Evolutionary conservation across 2,329 filamentous ascomycete genomes (phyloP).

Genomic region (Talaromyces atroroseus): DNA sequence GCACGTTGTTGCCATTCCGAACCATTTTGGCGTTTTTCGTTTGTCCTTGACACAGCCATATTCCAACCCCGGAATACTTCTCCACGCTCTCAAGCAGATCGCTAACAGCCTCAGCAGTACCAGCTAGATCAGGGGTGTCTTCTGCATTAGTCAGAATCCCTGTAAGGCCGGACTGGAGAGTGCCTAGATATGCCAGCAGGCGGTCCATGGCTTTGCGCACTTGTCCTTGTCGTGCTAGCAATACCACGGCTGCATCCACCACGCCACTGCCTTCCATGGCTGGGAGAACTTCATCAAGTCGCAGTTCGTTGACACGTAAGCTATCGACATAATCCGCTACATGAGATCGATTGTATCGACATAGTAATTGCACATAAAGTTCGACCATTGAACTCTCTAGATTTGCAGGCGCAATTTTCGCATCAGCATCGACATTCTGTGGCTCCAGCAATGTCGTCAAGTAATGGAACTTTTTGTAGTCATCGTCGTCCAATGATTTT

Average conservation of each 20-base stretch:
- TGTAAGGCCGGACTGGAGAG: constrained; percentile 70
- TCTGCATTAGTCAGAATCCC: constrained; percentile 62
- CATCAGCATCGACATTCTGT: constrained; percentile 31
- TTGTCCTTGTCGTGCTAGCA: constrained; percentile 85
- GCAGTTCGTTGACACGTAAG: constrained; percentile 70
- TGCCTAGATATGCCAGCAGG: constrained; percentile 72
- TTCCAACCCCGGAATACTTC: constrained; percentile 87
- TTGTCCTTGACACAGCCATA: constrained; percentile 90
- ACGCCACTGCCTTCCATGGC: constrained; percentile 85
- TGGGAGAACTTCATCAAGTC: constrained; percentile 73
- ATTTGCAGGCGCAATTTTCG: constrained; percentile 25
- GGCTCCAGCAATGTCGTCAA: constrained; percentile 71
- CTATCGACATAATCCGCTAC: constrained; percentile 79
- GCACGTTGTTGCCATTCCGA: constrained; percentile 20
- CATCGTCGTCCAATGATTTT: constrained; percentile 54
- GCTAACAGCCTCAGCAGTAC: constrained; percentile 61
- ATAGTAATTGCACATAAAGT: constrained; percentile 85
- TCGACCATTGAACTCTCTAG: constrained; percentile 63
- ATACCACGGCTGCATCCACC: constrained; percentile 84
- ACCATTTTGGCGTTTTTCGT: constrained; percentile 53
- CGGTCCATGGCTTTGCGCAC: constrained; percentile 77
- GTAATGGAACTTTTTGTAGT: constrained; percentile 68
- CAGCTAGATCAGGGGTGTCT: constrained; percentile 52
- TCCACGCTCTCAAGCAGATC: constrained; percentile 73
- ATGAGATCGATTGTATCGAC: constrained; percentile 71